Conservation (phyloP, 2,329 filamentous ascomycete genomes). For the Macroventuria anomochaeta region DNA sequence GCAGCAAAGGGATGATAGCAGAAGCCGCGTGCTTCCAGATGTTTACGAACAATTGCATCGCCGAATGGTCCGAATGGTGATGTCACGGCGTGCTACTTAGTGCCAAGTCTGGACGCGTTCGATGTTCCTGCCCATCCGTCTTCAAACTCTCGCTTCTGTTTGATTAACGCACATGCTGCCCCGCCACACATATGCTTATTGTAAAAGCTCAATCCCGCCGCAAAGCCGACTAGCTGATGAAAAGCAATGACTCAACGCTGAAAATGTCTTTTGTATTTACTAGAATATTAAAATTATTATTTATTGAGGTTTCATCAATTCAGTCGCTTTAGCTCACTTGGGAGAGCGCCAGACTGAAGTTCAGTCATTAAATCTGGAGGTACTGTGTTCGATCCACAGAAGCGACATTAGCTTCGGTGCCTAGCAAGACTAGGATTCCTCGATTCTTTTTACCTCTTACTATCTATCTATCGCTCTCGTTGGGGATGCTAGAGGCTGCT, state of each 20-base stretch:
- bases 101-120: conserved; percentile 5
- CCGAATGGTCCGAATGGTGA: conserved; percentile 7
- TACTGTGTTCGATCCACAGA: conserved; percentile 43
- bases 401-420: conserved; percentile 31
- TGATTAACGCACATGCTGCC: neutral
- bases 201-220: too few relatives aligned
- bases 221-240: too few relatives aligned
- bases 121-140: neutral
- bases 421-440: conserved; percentile 6
- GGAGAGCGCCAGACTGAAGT: conserved; percentile 44
- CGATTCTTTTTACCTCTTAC: conserved; percentile 19
- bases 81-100: conserved; percentile 4
- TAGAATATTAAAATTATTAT: neutral
- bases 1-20: neutral
- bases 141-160: neutral
- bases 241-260: too few relatives aligned
- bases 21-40: neutral
- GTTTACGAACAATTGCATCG: neutral
- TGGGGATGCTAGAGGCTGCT: too few relatives aligned
- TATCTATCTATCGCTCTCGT: too few relatives aligned
- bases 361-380: conserved; percentile 41
- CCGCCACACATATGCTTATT: too few relatives aligned
- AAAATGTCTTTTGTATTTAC: too few relatives aligned
- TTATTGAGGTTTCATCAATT: conserved; percentile 1
- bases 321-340: conserved; percentile 42